These are phyloP conservation scores for Stentor coeruleus DNA, from an alignment of 73 alveolate genomes.

Conservation along the genomic window DNA sequence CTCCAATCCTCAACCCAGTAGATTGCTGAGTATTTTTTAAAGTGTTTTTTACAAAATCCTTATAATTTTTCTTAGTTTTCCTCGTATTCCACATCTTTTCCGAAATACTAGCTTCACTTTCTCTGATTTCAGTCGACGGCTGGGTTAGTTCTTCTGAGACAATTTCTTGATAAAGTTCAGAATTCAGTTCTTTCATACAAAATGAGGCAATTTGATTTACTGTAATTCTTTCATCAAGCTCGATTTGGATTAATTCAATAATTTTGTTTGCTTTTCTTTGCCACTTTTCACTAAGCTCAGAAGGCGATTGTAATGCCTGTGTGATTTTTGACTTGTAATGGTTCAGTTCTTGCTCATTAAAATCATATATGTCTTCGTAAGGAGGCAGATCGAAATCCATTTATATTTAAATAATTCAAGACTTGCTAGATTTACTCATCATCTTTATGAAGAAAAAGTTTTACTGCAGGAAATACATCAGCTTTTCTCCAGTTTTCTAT, in stretches of 20 bases:
- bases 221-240: neutral
- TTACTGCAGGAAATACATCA: too few species aligned
- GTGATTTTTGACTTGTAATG: neutral
- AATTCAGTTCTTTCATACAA: slow-evolving; percentile 7
- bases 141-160: neutral
- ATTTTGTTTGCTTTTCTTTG: slow-evolving; percentile 6
- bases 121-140: slow-evolving; percentile 3
- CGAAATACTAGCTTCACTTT: neutral
- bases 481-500: too few species aligned
- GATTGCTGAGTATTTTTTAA: slow-evolving; percentile 2
- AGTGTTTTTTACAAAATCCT: slow-evolving; percentile 4
- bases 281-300: neutral
- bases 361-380: slow-evolving; percentile 18
- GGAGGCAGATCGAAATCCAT: slow-evolving; percentile 21
- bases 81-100: slow-evolving; percentile 14
- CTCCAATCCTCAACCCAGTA: slow-evolving; percentile 3
- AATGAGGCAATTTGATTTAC: slow-evolving; percentile 8
- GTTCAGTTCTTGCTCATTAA: neutral
- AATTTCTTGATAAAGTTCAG: slow-evolving; percentile 15
- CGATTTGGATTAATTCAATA: slow-evolving; percentile 11
- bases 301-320: neutral
- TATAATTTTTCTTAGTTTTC: neutral
- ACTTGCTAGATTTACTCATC: too few species aligned
- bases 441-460: too few species aligned
- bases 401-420: neutral